Percentiles rank a stretch among this genome's conserved stretches.
Conservation (phyloP, 2,329 filamentous ascomycete species). For the Didymella glomerata region DNA sequence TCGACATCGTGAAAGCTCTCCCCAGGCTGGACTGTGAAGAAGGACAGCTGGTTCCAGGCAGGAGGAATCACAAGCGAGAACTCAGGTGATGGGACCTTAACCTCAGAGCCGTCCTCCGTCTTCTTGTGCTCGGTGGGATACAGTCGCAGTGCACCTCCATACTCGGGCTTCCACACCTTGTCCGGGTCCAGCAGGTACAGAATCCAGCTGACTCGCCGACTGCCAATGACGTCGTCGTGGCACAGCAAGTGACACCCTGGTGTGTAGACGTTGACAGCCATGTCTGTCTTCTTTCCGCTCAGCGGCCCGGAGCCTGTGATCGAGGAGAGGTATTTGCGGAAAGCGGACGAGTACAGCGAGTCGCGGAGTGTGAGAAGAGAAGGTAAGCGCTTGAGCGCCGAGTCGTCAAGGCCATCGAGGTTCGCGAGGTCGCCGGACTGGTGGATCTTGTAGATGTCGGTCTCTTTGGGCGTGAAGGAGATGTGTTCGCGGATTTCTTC, state of each 20-base stretch:
- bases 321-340: constrained; percentile 85
- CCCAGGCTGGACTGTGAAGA: constrained; percentile 98
- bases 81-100: constrained; percentile 82
- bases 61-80: constrained; percentile 85
- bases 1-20: constrained; percentile 99
- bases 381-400: constrained; percentile 83
- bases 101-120: constrained; percentile 74
- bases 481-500: constrained; percentile 89
- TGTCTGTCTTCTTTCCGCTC: constrained; percentile 94
- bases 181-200: constrained; percentile 95
- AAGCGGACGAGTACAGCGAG: constrained; percentile 88
- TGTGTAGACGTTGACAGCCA: constrained; percentile 99
- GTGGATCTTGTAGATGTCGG: constrained; percentile 99
- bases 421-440: constrained; percentile 98
- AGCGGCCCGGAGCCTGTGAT: constrained; percentile 87
- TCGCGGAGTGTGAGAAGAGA: constrained; percentile 92
- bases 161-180: constrained; percentile 85
- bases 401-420: constrained; percentile 89
- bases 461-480: constrained; percentile 97
- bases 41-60: constrained; percentile 96
- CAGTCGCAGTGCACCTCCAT: constrained; percentile 90
- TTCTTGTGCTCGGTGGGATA: constrained; percentile 75
- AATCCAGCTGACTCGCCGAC: constrained; percentile 93
- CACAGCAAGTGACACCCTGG: constrained; percentile 95
- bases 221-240: constrained; percentile 99